phyloP scores from a whole-genome alignment of 1,284 basidiomycete species.

The Irpex rosettiformis region DNA sequence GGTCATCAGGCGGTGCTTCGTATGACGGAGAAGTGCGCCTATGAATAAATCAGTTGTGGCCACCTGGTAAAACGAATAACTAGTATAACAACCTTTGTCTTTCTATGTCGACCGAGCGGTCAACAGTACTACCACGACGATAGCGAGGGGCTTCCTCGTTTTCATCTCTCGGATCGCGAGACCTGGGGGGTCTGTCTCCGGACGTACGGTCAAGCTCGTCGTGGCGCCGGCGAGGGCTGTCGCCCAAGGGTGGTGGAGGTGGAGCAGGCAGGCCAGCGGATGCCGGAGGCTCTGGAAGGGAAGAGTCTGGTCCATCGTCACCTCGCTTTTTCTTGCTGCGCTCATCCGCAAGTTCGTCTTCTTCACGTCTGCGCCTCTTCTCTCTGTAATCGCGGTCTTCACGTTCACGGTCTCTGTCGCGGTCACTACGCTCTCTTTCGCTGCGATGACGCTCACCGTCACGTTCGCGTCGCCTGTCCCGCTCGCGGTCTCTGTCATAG shows the following conservation, averaged over 20 bases:
- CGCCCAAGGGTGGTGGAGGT: slow-evolving; percentile 40
- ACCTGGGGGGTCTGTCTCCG: slow-evolving; percentile 40
- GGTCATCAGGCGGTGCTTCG: slow-evolving; percentile 58
- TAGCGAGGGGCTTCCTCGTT: slow-evolving; percentile 48
- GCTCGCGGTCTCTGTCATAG: slow-evolving; percentile 40
- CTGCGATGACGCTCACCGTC: slow-evolving; percentile 32
- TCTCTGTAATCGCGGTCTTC: slow-evolving; percentile 51
- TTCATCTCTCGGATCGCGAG: slow-evolving; percentile 57
- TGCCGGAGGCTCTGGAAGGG: slow-evolving; percentile 35
- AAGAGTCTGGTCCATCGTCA: slow-evolving; percentile 39
- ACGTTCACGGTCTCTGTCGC: slow-evolving; percentile 45
- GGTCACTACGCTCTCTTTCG: slow-evolving; percentile 35
- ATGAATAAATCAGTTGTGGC: not conserved
- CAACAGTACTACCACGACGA: slow-evolving; percentile 30
- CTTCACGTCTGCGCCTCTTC: slow-evolving; percentile 56
- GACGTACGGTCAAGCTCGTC: slow-evolving; percentile 50
- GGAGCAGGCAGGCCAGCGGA: slow-evolving; percentile 36
- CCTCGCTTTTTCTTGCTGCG: slow-evolving; percentile 56
- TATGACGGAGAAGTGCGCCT: slow-evolving; percentile 75
- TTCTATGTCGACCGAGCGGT: not conserved
- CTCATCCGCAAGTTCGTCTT: slow-evolving; percentile 50
- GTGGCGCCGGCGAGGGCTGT: slow-evolving; percentile 53
- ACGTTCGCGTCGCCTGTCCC: slow-evolving; percentile 35
- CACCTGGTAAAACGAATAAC: not conserved
- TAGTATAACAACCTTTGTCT: not conserved